Percentiles rank a stretch among this genome's conserved stretches.
phyloP scores from a whole-genome alignment of 805 yeast genomes.

The Starmera amethionina region DNA sequence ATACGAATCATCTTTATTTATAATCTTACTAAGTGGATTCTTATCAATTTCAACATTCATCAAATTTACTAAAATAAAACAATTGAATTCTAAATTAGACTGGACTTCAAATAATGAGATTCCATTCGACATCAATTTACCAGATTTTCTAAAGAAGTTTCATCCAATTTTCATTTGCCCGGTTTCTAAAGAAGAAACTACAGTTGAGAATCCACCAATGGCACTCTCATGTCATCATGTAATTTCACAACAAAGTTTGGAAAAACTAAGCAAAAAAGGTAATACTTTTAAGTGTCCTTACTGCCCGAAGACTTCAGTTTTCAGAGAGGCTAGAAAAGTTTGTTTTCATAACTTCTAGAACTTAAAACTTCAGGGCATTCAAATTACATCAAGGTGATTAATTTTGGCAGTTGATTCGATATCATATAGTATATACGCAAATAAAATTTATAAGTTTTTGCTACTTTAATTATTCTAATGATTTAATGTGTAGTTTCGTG shows the following conservation, averaged over 20 bases:
- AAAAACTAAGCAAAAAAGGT: conserved; percentile 31
- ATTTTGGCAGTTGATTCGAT: too few relatives aligned
- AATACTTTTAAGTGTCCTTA: conserved; percentile 61
- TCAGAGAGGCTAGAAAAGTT: conserved; percentile 33
- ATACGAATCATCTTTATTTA: conserved; percentile 42
- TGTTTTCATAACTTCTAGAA: conserved; percentile 23
- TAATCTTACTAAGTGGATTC: conserved; percentile 41
- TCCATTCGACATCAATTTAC: conserved; percentile 52
- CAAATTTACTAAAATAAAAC: conserved; percentile 35
- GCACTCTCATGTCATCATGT: conserved; percentile 57
- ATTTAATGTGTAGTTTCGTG: too few relatives aligned
- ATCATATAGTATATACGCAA: too few relatives aligned
- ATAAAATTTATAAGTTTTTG: too few relatives aligned
- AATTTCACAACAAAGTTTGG: conserved; percentile 43
- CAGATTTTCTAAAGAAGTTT: conserved; percentile 36
- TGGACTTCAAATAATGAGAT: conserved; percentile 53
- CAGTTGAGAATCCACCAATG: conserved; percentile 46
- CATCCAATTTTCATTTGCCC: conserved; percentile 69
- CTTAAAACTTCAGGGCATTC: too few relatives aligned
- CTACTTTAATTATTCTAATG: too few relatives aligned
- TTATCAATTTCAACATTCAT: conserved; percentile 43
- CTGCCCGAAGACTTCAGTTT: conserved; percentile 44
- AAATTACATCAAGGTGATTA: too few relatives aligned
- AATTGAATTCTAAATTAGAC: conserved; percentile 27
- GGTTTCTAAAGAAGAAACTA: conserved; percentile 56